phyloP scores from a whole-genome alignment of 2,329 filamentous ascomycete species.

The Penicillium vulpinum region DNA sequence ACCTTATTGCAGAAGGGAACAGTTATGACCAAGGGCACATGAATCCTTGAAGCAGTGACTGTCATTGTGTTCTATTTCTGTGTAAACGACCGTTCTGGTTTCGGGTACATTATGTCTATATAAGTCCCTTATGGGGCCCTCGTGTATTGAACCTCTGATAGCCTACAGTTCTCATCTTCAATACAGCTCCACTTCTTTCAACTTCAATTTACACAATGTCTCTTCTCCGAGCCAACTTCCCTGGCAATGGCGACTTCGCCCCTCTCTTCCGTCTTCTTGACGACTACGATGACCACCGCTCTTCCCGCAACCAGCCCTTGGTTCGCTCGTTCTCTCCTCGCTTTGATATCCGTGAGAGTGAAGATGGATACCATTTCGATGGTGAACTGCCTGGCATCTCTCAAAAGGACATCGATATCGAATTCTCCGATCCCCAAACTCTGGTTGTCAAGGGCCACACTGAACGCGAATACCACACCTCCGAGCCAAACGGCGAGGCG shows the following conservation, averaged over 20 bases:
- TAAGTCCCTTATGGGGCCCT: not conserved
- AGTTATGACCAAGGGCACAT: too few relatives aligned
- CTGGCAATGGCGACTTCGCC: constrained; percentile 40
- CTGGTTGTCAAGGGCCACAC: constrained; percentile 48
- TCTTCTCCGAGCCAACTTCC: constrained; percentile 34
- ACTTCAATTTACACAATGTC: constrained; percentile 28
- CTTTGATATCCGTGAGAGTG: constrained; percentile 51
- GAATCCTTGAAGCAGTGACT: not conserved
- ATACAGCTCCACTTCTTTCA: not conserved
- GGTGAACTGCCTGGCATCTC: constrained; percentile 51
- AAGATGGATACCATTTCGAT: constrained; percentile 48
- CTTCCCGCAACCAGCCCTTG: constrained; percentile 16
- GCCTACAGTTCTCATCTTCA: not conserved
- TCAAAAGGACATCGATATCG: constrained; percentile 49
- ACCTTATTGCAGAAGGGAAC: not conserved
- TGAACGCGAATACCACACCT: constrained; percentile 38
- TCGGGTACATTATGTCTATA: not conserved
- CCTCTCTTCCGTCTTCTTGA: constrained; percentile 51
- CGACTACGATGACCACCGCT: constrained; percentile 43
- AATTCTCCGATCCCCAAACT: constrained; percentile 51
- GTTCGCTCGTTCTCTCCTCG: constrained; percentile 43
- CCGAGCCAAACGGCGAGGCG: constrained; percentile 50
- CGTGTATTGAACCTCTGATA: not conserved
- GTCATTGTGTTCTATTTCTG: not conserved
- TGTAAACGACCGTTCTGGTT: not conserved